Conservation (phyloP, 2,329 filamentous ascomycete species). For the Colletotrichum viniferum region DNA sequence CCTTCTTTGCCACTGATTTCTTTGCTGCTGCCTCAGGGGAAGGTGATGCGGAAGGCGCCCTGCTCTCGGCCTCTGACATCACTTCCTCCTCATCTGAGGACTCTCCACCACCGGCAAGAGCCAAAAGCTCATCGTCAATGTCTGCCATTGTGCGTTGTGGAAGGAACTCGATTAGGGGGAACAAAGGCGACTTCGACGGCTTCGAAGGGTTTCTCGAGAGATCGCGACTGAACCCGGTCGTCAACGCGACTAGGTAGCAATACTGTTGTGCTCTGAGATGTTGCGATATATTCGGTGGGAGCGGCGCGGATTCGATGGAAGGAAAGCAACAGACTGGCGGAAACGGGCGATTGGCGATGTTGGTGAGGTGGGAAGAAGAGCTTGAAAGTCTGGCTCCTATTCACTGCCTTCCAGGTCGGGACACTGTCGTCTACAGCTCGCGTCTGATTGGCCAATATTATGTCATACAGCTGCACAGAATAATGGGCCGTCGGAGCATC, state of each 20-base stretch:
- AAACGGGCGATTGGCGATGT: background rate
- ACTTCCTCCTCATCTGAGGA: slow-evolving; percentile 64
- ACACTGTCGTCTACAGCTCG: background rate
- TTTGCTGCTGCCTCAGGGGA: slow-evolving; percentile 40
- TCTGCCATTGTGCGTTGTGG: slow-evolving; percentile 70
- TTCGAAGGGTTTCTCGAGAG: background rate
- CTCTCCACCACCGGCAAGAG: slow-evolving; percentile 81
- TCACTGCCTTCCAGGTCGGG: slow-evolving; percentile 9
- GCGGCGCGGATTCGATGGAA: background rate
- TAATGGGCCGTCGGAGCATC: background rate
- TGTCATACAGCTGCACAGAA: slow-evolving; percentile 19
- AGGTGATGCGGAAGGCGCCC: slow-evolving; percentile 60
- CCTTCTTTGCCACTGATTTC: slow-evolving; percentile 46
- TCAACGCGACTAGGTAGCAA: background rate
- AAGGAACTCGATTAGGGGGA: background rate
- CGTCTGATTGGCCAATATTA: slow-evolving; percentile 21
- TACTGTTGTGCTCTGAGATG: background rate
- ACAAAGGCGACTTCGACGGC: background rate
- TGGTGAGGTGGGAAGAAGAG: background rate
- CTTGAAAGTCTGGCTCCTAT: slow-evolving; percentile 9
- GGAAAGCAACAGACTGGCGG: background rate
- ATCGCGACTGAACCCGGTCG: background rate
- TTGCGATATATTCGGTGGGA: background rate
- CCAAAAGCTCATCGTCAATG: slow-evolving; percentile 91
- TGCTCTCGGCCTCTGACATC: slow-evolving; percentile 56